Evolutionary conservation across 441 rosid species (phyloP).

Genomic region (Croton setiger): DNA sequence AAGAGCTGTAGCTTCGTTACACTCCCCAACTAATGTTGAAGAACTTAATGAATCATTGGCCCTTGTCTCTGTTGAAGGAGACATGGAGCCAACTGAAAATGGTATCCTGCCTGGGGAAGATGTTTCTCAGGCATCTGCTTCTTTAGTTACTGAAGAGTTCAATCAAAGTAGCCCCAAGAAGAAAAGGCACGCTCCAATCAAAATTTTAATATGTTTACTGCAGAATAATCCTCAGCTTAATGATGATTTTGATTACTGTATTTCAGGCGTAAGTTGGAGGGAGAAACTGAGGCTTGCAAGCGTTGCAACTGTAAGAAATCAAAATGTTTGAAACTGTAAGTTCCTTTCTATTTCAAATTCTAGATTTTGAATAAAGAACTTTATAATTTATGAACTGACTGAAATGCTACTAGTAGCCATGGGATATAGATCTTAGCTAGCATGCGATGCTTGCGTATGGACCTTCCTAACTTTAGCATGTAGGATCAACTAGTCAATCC

Average conservation of each 20-base stretch:
- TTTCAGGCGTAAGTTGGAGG: conserved; percentile 69
- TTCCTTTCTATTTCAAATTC: conserved; percentile 13
- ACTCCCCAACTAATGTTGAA: conserved; percentile 26
- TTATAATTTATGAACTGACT: no score
- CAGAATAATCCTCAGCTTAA: not conserved
- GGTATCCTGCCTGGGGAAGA: conserved; percentile 37
- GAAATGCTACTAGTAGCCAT: no score
- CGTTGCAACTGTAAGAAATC: conserved; percentile 99
- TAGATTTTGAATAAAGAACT: not conserved
- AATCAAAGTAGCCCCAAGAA: conserved; percentile 56
- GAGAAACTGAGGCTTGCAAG: conserved; percentile 77
- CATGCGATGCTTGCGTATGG: no score
- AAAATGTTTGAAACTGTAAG: conserved; percentile 98
- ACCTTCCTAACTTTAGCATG: no score
- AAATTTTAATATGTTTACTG: not conserved
- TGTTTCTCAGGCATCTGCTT: conserved; percentile 39
- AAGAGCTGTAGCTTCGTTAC: conserved; percentile 32
- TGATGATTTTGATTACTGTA: conserved; percentile 11
- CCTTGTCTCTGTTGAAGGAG: conserved; percentile 44
- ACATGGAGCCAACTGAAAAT: conserved; percentile 43
- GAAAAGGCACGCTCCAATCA: conserved; percentile 44
- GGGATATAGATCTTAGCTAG: no score
- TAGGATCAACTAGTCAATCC: no score
- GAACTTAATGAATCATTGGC: conserved; percentile 38
- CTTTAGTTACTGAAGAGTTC: conserved; percentile 39